These are phyloP conservation scores for Cercospora sp. DNA, from an alignment of 2,329 filamentous ascomycete species.

Conservation along the genomic window DNA sequence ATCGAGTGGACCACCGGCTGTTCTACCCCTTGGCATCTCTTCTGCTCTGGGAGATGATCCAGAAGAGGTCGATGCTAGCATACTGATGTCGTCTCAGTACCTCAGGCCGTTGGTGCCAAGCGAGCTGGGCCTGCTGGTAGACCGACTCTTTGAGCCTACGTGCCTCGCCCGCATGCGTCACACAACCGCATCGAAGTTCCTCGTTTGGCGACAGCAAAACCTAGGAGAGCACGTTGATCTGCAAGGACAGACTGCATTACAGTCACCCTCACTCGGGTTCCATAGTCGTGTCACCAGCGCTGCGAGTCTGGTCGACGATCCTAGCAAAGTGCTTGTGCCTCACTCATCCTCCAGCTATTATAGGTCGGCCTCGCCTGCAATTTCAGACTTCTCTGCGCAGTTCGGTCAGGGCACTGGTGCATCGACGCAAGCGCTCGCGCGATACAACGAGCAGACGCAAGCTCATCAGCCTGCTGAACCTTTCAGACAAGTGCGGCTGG, in stretches of 20 bases:
- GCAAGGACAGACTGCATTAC: conserved; percentile 31
- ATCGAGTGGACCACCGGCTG: background rate
- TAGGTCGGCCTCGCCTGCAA: conserved; percentile 38
- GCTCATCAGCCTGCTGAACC: conserved; percentile 54
- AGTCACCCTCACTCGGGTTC: conserved; percentile 28
- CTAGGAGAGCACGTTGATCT: conserved; percentile 31
- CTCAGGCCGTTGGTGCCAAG: conserved; percentile 75
- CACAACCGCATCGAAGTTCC: conserved; percentile 76
- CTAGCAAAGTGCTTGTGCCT: conserved; percentile 38
- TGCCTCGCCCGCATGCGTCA: conserved; percentile 81
- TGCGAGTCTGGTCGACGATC: conserved; percentile 33
- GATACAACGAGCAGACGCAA: conserved; percentile 52
- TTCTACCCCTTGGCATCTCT: conserved; percentile 70
- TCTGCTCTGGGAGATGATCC: conserved; percentile 69
- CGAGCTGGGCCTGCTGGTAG: conserved; percentile 70
- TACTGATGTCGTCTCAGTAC: conserved; percentile 91
- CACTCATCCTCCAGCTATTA: conserved; percentile 37
- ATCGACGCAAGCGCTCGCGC: conserved; percentile 57
- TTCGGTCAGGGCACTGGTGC: conserved; percentile 20
- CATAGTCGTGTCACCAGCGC: conserved; percentile 31
- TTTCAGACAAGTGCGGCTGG: conserved; percentile 68
- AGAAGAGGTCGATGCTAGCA: conserved; percentile 86
- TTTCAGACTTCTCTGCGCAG: conserved; percentile 24
- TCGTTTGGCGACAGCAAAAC: conserved; percentile 62
- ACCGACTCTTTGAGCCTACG: conserved; percentile 73